These are phyloP conservation scores for Stagonosporopsis tanaceti DNA, from an alignment of 2,329 filamentous ascomycete species.

Conservation along the genomic window DNA sequence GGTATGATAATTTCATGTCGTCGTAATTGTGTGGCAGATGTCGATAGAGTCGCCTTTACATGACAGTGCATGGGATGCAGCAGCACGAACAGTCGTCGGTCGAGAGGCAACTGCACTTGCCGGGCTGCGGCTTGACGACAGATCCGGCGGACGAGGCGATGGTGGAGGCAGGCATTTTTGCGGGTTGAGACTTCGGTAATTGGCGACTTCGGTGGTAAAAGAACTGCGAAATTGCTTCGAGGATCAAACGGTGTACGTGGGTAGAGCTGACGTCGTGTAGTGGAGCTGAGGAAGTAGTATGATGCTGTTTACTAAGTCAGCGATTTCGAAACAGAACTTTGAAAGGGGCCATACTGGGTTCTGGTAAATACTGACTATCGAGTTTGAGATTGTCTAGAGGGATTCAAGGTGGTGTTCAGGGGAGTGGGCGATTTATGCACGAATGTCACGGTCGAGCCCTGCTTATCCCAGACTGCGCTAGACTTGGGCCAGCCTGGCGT, in stretches of 20 bases:
- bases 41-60: constrained; percentile 30
- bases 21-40: neutral
- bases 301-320: constrained; percentile 17
- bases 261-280: neutral
- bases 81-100: constrained; percentile 46
- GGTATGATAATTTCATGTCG: constrained; percentile 4
- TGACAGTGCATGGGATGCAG: constrained; percentile 49
- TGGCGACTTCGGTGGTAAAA: neutral
- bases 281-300: constrained; percentile 9
- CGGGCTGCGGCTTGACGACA: constrained; percentile 46
- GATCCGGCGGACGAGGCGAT: constrained; percentile 42
- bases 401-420: neutral
- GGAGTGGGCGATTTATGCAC: constrained; percentile 21
- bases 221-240: neutral
- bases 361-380: neutral
- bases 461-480: constrained; percentile 29
- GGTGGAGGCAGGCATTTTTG: constrained; percentile 46
- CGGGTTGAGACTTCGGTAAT: neutral
- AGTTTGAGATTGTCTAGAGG: neutral
- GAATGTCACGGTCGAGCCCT: constrained; percentile 21
- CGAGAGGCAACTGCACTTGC: constrained; percentile 41
- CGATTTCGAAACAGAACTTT: neutral
- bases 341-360: neutral
- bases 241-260: neutral
- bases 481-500: constrained; percentile 24